Percentiles rank a stretch among this genome's conserved stretches.
Evolutionary conservation across 2,329 filamentous ascomycete genomes (phyloP).

Genomic region (Pestalotiopsis fici): DNA sequence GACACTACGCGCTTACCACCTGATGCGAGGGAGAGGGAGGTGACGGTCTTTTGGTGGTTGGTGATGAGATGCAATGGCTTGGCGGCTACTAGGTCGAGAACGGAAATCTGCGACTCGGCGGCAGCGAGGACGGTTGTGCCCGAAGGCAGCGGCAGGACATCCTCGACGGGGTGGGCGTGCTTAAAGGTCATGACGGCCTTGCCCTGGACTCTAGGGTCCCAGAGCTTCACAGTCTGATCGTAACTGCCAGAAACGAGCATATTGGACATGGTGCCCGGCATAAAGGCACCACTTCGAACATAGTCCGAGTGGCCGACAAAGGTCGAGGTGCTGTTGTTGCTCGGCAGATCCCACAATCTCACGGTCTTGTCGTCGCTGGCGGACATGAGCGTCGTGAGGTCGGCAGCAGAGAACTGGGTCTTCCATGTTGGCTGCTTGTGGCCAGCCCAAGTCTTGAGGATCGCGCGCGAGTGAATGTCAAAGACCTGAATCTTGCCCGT

Average conservation of each 20-base stretch:
- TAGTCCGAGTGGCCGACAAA: slow-evolving; percentile 92
- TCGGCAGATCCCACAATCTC: slow-evolving; percentile 89
- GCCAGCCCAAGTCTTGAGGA: slow-evolving; percentile 91
- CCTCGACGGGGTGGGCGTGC: slow-evolving; percentile 85
- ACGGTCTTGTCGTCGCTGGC: slow-evolving; percentile 93
- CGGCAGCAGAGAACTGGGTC: slow-evolving; percentile 87
- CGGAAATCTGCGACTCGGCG: slow-evolving; percentile 82
- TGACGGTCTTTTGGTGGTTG: slow-evolving; percentile 98
- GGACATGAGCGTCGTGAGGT: slow-evolving; percentile 84
- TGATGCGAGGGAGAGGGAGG: slow-evolving; percentile 79
- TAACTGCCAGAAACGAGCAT: slow-evolving; percentile 90
- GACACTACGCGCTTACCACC: slow-evolving; percentile 80
- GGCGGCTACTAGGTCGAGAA: slow-evolving; percentile 89
- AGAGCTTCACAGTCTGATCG: slow-evolving; percentile 88
- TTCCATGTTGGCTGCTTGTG: slow-evolving; percentile 95
- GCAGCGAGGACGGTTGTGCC: slow-evolving; percentile 86
- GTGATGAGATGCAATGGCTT: slow-evolving; percentile 83
- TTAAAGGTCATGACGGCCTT: slow-evolving; percentile 87
- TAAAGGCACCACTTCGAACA: slow-evolving; percentile 82
- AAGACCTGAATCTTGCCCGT: slow-evolving; percentile 93
- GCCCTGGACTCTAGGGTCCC: slow-evolving; percentile 80
- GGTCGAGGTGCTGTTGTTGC: slow-evolving; percentile 71
- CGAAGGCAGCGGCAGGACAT: slow-evolving; percentile 82
- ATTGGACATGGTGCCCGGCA: slow-evolving; percentile 73
- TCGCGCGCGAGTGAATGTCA: slow-evolving; percentile 83